A percentile compares a stretch with the other conserved stretches of the same genome.
phyloP scores from a whole-genome alignment of 805 yeast genomes.

The Ogataea naganishii region DNA sequence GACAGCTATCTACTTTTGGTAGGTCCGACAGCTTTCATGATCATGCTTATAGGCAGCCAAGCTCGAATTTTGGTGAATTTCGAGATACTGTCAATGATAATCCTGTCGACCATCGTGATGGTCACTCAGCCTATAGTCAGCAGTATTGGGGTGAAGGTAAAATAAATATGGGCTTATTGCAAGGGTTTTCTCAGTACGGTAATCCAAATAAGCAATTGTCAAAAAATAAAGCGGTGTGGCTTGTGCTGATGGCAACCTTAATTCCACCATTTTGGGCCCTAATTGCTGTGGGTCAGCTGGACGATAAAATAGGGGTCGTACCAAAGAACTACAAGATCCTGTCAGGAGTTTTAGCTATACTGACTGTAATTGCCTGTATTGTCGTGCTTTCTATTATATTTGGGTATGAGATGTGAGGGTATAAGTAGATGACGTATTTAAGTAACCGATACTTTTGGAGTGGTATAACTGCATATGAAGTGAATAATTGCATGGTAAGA shows the following conservation, averaged over 20 bases:
- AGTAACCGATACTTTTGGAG: too few relatives aligned
- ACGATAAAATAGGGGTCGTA: constrained; percentile 15
- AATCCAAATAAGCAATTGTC: constrained; percentile 8
- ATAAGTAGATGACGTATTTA: too few relatives aligned
- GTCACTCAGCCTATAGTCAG: not conserved
- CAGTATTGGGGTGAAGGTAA: constrained; percentile 1
- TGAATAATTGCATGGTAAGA: too few relatives aligned
- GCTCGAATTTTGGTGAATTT: not conserved
- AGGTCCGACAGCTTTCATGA: not conserved
- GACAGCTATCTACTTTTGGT: not conserved
- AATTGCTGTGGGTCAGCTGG: constrained; percentile 18
- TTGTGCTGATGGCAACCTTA: constrained; percentile 13
- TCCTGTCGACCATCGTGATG: not conserved
- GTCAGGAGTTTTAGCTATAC: constrained; percentile 12
- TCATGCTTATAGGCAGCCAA: not conserved
- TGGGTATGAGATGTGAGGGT: too few relatives aligned
- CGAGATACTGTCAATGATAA: constrained; percentile 1
- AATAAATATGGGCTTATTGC: constrained; percentile 2
- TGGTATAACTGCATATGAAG: too few relatives aligned
- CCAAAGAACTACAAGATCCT: constrained; percentile 13
- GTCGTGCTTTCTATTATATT: constrained; percentile 18
- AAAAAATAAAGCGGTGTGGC: constrained; percentile 8
- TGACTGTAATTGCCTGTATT: constrained; percentile 10
- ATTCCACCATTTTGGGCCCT: constrained; percentile 23
- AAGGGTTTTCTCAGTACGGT: constrained; percentile 2